phyloP scores from a whole-genome alignment of 208 protist species.

The Acanthamoeba royreba region DNA sequence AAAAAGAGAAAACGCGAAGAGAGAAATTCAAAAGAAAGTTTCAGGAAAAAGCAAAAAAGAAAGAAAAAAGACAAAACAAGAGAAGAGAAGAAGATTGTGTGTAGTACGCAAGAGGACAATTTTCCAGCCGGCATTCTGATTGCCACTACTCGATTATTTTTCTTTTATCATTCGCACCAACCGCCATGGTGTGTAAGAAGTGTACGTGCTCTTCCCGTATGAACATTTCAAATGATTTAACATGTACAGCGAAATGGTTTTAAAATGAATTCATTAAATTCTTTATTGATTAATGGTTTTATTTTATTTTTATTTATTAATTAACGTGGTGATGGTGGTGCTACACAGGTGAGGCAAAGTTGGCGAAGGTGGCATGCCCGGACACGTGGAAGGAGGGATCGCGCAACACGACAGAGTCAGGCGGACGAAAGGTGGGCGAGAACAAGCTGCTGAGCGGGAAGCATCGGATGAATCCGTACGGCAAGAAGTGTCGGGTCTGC shows the following conservation, averaged over 20 bases:
- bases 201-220: background rate
- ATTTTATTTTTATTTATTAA: background rate
- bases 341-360: background rate
- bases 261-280: background rate
- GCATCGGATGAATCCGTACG: slow-evolving; percentile 2
- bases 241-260: background rate
- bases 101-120: background rate
- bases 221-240: background rate
- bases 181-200: slow-evolving; percentile 31
- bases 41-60: background rate
- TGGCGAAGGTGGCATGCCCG: slow-evolving; percentile 1
- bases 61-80: background rate
- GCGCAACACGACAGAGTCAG: slow-evolving; percentile 1
- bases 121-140: background rate
- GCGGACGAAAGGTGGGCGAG: background rate
- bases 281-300: background rate
- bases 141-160: background rate
- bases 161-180: background rate
- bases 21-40: background rate
- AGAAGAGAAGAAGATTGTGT: too few species aligned
- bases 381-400: slow-evolving; percentile 31
- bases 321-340: background rate
- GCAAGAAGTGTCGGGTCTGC: slow-evolving; percentile 30
- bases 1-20: background rate
- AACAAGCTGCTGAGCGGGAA: slow-evolving; percentile 33